Percentiles rank a stretch among this genome's conserved stretches.
Conservation (phyloP, 345 rosid genomes). For the Heritiera fomes region DNA sequence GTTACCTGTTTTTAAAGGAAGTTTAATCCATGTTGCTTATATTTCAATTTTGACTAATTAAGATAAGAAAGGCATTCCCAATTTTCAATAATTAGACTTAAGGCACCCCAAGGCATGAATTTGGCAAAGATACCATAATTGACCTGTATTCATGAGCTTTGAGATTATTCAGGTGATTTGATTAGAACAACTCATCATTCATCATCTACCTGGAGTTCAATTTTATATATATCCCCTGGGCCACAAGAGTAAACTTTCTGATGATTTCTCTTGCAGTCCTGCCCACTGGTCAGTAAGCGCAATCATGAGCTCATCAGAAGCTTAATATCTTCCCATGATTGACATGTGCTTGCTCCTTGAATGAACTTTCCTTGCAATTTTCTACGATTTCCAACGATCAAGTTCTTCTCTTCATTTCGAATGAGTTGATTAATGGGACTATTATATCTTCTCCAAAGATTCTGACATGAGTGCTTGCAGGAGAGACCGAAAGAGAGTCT, state of each 20-base stretch:
- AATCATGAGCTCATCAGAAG: slow-evolving; percentile 35
- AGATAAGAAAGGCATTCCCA: not conserved
- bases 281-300: slow-evolving; percentile 1
- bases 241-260: slow-evolving; percentile 2
- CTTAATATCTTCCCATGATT: not conserved
- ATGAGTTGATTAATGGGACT: not conserved
- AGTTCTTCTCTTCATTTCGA: not conserved
- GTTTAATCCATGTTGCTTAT: not conserved
- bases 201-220: slow-evolving; percentile 7
- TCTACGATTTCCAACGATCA: not conserved
- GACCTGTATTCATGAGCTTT: too few species aligned
- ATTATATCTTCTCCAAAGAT: slow-evolving; percentile 13
- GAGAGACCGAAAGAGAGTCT: not conserved
- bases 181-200: not conserved
- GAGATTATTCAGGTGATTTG: not conserved
- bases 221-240: not conserved
- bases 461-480: slow-evolving; percentile 24
- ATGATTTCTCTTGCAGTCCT: slow-evolving; percentile 11
- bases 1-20: too few species aligned
- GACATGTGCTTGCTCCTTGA: too few species aligned
- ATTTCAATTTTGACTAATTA: not conserved
- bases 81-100: not conserved
- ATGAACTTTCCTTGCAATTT: too few species aligned
- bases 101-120: not conserved
- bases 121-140: not conserved